Evolutionary conservation across 805 yeast genomes (phyloP).

Genomic region (Clavispora asparagi): DNA sequence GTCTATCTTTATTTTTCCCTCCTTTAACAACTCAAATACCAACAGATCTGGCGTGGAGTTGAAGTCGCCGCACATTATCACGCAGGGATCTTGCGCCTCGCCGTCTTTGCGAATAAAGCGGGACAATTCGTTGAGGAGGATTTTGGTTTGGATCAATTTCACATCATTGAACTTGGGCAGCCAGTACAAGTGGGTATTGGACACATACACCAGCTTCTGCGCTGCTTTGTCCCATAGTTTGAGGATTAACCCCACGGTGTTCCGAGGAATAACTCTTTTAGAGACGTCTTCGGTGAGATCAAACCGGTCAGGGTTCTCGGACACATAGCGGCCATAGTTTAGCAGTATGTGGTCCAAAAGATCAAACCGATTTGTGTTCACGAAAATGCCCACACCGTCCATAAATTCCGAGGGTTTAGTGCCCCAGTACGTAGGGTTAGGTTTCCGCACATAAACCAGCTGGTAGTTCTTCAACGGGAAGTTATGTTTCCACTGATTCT

Average conservation of each 20-base stretch:
- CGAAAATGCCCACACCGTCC: constrained; percentile 59
- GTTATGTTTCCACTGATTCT: constrained; percentile 33
- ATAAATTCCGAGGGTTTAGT: constrained; percentile 35
- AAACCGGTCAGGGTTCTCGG: constrained; percentile 20
- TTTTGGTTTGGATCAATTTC: constrained; percentile 48
- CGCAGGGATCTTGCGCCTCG: constrained; percentile 11
- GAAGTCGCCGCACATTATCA: constrained; percentile 53
- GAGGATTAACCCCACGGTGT: constrained; percentile 54
- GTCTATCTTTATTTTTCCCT: constrained; percentile 13
- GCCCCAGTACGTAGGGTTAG: constrained; percentile 51
- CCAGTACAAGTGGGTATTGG: constrained; percentile 65
- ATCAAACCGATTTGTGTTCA: constrained; percentile 45
- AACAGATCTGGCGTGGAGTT: constrained; percentile 48
- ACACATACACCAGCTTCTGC: constrained; percentile 36
- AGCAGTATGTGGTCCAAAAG: constrained; percentile 25
- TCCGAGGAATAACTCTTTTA: constrained; percentile 38
- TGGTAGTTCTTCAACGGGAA: constrained; percentile 35
- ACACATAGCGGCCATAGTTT: constrained; percentile 24
- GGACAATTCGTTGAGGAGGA: constrained; percentile 17
- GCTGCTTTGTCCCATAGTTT: constrained; percentile 42
- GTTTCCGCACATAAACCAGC: constrained; percentile 45
- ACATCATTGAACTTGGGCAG: constrained; percentile 45
- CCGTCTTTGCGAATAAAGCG: constrained; percentile 6
- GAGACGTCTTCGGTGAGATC: constrained; percentile 29
- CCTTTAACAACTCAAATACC: constrained; percentile 41